Evolutionary conservation across 768 basidiomycete species (phyloP), one percentile per base, ranked within the genome.

Genomic region (Zangia roseola): DNA sequence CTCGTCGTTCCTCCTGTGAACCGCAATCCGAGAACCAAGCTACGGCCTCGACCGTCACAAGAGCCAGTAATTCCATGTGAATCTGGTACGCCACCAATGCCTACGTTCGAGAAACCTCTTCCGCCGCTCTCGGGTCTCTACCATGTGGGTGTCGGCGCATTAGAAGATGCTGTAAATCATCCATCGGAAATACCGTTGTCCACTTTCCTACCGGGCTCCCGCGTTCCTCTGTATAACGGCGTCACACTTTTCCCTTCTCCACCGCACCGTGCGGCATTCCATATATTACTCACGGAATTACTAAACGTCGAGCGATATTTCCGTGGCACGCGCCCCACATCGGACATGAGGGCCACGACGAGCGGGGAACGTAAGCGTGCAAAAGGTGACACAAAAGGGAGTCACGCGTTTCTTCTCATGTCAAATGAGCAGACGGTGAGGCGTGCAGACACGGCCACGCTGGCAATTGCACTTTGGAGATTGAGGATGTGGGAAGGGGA

Each of bases 381-480:
- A 24, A 49, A 37, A 8, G 68, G 63, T 9, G 71, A 73, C 30
- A 52, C 70, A 23, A 82, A 80, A 54, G 72, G 70, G 4, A 89
- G 86, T 51, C 83, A 88, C 60, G 88, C 86, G 8, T 90, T 88
- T 60, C 55, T 91, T 13, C 58, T 92, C 13, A 71, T 67, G 45
- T 81, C 86, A 7, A 74, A 80, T 45, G 70, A 67, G 13, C 64
- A 74, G 21, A 80, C 77, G 0, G 62, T 76, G 16, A 65, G 64
- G 46, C 71, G 81, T 31, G 83, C 75, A 0, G 89, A 92, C 57
- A 70, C 79, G 7, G 82, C 77, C 2, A 75, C 82, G 6, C 69
- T 86, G 12, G 85, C 84, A 0, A 77, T 85, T 36, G 88, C 91
- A 1, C 61, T 92, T 16, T 92, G 90, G 90, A 80, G 91, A 52